Evolutionary conservation across 2,329 filamentous ascomycete genomes (phyloP), one percentile per base, ranked within the genome.

Genomic region (Exophiala aquamarina): DNA sequence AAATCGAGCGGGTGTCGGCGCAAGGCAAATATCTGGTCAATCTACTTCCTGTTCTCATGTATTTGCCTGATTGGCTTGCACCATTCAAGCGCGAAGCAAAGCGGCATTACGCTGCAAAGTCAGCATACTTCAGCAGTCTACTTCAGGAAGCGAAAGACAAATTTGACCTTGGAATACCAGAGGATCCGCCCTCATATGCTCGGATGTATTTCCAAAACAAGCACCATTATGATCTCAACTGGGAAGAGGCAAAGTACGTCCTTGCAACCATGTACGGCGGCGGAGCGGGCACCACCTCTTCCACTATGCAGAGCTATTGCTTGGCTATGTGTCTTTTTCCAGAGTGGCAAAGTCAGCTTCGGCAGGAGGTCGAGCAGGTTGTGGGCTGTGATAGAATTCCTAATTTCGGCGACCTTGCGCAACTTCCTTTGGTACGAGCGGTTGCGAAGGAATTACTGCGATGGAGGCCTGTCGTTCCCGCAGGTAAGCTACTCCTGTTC

Each of bases 1-100:
- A n/a, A n/a, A n/a, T 71, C 7, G 67, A 66, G 47, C 59, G 63
- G 9, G 63, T 67, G 3, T 65, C 61, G 4, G 63, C 62, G 5
- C 67, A 67, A 8, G 70, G 70, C 3, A 60, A 63, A 8, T 67
- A 66, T 50, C 54, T 66, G 15, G 63, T 66, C 10, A 63, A 67
- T 52, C 56, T 55, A 5, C 59, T 67, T 37, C 63, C 63, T 5
- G 44, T 52, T 19, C 43, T 67, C 26, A 59, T 62, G 58, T 43
- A 45, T 10, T 36, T 66, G 10, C 64, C 64, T 2, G 33, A 45
- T 1, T 57, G 41, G 18, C 40, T 66, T 8, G 62, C 63, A 10
- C 62, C 63, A 10, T 66, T 62, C 53, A 67, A 67, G 47, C 47
- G 38, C 14, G 63, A 66, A 48, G 54, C 56, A n/a, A n/a, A n/a